Conservation (phyloP, 2,329 filamentous ascomycete species). For the Paraphoma sp. region DNA sequence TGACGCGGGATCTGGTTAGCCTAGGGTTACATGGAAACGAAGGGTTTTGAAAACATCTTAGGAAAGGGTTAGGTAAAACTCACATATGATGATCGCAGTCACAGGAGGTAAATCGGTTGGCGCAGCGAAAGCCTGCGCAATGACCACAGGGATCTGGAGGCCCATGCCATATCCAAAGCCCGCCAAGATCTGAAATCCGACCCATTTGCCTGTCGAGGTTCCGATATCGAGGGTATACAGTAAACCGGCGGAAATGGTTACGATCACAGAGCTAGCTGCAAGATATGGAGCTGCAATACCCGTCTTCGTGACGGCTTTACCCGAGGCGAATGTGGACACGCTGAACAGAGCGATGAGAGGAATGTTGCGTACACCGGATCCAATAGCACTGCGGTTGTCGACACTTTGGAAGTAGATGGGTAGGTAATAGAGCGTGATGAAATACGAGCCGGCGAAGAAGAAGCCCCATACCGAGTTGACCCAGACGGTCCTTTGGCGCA, state of each 20-base stretch:
- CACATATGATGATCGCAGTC: slow-evolving; percentile 44
- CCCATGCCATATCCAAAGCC: slow-evolving; percentile 47
- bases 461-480: slow-evolving; percentile 44
- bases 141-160: slow-evolving; percentile 37
- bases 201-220: slow-evolving; percentile 49
- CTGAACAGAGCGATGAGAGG: slow-evolving; percentile 45
- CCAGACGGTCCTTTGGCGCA: slow-evolving; percentile 48
- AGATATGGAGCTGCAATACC: slow-evolving; percentile 47
- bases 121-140: slow-evolving; percentile 44
- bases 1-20: slow-evolving; percentile 3
- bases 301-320: slow-evolving; percentile 31
- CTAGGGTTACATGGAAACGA: slow-evolving; percentile 1
- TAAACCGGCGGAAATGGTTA: slow-evolving; percentile 49
- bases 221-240: slow-evolving; percentile 50
- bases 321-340: slow-evolving; percentile 44
- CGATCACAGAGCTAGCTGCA: slow-evolving; percentile 36
- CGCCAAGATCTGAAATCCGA: slow-evolving; percentile 55
- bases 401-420: slow-evolving; percentile 59
- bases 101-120: slow-evolving; percentile 44
- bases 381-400: slow-evolving; percentile 38
- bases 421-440: slow-evolving; percentile 53
- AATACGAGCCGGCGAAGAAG: slow-evolving; percentile 45
- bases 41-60: slow-evolving; percentile 5
- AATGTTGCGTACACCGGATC: slow-evolving; percentile 52
- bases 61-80: slow-evolving; percentile 1